Evolutionary conservation across 768 basidiomycete genomes (phyloP).

Genomic region (Asterophora lycoperdoides): DNA sequence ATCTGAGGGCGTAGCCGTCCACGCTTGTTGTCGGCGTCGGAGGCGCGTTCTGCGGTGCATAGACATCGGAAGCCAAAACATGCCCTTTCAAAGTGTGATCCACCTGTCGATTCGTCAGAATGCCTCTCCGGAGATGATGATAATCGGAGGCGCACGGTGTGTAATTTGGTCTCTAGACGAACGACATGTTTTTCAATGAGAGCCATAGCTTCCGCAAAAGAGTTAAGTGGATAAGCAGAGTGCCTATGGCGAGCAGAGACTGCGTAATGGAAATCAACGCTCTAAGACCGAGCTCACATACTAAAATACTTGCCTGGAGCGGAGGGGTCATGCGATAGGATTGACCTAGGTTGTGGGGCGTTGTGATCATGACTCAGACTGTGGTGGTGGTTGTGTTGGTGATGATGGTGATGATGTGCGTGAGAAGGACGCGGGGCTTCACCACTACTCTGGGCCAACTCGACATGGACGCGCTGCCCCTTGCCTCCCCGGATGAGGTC

Average conservation of each 20-base stretch:
- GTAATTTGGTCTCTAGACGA: constrained; percentile 34
- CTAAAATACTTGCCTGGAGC: constrained; percentile 48
- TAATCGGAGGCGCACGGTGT: constrained; percentile 36
- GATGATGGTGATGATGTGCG: constrained; percentile 21
- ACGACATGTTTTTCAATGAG: constrained; percentile 48
- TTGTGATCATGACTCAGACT: constrained; percentile 36
- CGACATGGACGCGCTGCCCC: constrained; percentile 54
- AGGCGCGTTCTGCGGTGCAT: constrained; percentile 63
- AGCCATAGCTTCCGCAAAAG: constrained; percentile 59
- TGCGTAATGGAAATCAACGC: constrained; percentile 23
- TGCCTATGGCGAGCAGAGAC: constrained; percentile 68
- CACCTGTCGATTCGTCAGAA: constrained; percentile 42
- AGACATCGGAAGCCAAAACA: constrained; percentile 73
- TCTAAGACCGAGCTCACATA: neutral
- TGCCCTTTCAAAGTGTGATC: constrained; percentile 54
- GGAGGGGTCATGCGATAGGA: constrained; percentile 66
- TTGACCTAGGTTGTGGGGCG: constrained; percentile 51
- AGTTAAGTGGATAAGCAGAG: constrained; percentile 73
- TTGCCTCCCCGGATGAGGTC: constrained; percentile 68
- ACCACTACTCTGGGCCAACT: constrained; percentile 33
- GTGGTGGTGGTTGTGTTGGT: too few species aligned
- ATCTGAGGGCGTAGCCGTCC: constrained; percentile 81
- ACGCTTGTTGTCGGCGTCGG: constrained; percentile 69
- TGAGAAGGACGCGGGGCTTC: constrained; percentile 26
- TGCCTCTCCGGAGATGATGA: neutral